Base-by-base conservation (phyloP, 768 basidiomycete species). In the Jaapia argillacea region DNA sequence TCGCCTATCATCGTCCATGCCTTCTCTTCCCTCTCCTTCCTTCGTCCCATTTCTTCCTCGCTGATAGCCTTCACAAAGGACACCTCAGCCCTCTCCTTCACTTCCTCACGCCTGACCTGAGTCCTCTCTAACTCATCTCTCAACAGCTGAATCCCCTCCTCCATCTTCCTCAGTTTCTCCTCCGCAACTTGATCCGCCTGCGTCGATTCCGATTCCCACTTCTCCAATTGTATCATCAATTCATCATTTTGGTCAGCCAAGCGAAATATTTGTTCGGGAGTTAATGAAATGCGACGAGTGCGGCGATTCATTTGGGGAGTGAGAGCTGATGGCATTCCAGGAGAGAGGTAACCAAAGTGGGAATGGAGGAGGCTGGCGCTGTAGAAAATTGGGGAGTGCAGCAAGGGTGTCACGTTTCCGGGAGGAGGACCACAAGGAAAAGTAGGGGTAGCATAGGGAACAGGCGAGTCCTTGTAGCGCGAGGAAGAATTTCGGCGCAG, bases 171-270 rank as follows among this genome's bases (percentile, higher is more conserved):
- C 16, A 93, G 66, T 51, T 77, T 79, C 25, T 77, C 72, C 46
- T 80, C 72, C 10, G 87, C 85, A 1, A 71, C 67, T 27, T 72
- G 71, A 51, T 91, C 86, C 2, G 81, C 69, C 36, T 72, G 71
- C 7, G 59, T 60, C 13, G 86, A 77, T 47, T 90, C 87, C 1
- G 70, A 59, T 56, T 91, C 84, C 6, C 92, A 70, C 47, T 72
- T 71, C 60, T 89, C 82, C 4, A 92, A 69, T 50, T 87, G 86
- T 21, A 70, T 62, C 3, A 85, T 62, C 13, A 92, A 77, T 49
- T 91, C 86, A 0, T 80, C 77, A 52, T 92, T 92, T 61, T 92
- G 87, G 54, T 87, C 84, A 1, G 84, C 74, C 35, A 91, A 74
- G 5, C 74, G 66, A 2, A 77, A 74, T 22, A 91, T 69, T 45